phyloP scores from a whole-genome alignment of 306 rosid genomes.

The Begonia peltatifolia region DNA sequence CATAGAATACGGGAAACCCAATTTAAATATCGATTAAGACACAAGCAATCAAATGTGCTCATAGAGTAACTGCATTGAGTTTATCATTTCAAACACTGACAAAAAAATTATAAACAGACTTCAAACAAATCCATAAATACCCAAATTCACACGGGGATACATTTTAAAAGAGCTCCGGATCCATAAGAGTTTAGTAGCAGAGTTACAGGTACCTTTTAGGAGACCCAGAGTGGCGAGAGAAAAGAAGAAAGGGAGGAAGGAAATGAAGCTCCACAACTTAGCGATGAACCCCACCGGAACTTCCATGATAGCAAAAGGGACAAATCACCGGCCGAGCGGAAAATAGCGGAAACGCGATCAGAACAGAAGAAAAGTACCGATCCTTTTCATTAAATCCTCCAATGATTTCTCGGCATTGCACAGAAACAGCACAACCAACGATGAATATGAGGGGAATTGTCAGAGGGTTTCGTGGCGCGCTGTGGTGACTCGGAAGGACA shows the following conservation, averaged over 20 bases:
- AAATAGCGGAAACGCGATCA: not conserved
- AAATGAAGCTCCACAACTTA: constrained; percentile 43
- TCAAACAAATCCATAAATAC: not conserved
- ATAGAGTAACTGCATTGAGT: no score
- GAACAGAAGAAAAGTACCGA: not conserved
- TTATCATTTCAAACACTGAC: no score
- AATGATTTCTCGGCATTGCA: no score
- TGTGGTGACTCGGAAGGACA: not conserved
- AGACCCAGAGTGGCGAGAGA: constrained; percentile 45
- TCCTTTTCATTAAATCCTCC: no score
- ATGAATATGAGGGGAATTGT: not conserved
- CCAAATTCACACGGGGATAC: not conserved
- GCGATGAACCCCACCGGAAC: constrained; percentile 21
- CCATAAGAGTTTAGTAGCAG: not conserved
- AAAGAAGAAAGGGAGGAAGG: constrained; percentile 56
- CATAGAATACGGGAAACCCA: not conserved
- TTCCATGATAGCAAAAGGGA: constrained; percentile 19
- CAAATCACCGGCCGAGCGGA: not conserved
- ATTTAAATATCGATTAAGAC: not conserved
- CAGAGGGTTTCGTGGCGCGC: not conserved
- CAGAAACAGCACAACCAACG: not conserved
- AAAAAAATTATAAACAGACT: not conserved
- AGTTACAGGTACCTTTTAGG: constrained; percentile 40
- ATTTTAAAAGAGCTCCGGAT: not conserved
- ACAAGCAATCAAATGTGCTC: no score